Evolutionary conservation across 75 land plant species (phyloP).

Genomic region (Larix kaempferi): DNA sequence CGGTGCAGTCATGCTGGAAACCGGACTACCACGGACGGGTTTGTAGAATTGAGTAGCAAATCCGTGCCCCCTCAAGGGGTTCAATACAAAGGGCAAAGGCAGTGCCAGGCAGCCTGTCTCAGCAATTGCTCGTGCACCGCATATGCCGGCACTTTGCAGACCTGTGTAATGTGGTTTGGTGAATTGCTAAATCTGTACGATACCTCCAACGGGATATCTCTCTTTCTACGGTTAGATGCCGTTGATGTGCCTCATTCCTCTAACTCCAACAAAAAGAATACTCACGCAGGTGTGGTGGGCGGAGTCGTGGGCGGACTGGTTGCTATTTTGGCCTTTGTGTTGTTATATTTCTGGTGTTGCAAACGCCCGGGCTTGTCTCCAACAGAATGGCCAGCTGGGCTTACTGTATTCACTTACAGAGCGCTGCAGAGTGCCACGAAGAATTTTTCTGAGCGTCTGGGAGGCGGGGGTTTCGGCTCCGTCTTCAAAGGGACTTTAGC

Average conservation of each 20-base stretch:
- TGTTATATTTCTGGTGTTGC: neutral
- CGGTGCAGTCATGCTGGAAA: too few relatives aligned
- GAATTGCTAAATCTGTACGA: too few relatives aligned
- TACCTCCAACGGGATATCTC: neutral
- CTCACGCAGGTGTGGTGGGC: too few relatives aligned
- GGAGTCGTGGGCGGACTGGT: neutral
- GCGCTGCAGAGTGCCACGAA: slow-evolving; percentile 48
- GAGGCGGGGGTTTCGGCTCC: slow-evolving; percentile 66
- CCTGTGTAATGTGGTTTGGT: too few relatives aligned
- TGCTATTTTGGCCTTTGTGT: neutral
- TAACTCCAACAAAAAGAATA: neutral
- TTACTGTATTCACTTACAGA: slow-evolving; percentile 26
- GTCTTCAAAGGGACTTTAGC: slow-evolving; percentile 61
- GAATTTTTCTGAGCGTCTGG: slow-evolving; percentile 56
- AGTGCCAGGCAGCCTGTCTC: too few relatives aligned
- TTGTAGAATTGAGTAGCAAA: too few relatives aligned
- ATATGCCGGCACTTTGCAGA: too few relatives aligned
- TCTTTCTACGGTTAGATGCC: slow-evolving; percentile 9
- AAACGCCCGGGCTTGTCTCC: neutral
- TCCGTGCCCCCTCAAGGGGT: too few relatives aligned
- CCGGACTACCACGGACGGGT: too few relatives aligned
- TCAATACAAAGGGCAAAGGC: too few relatives aligned
- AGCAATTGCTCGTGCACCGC: too few relatives aligned
- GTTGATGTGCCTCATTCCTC: slow-evolving; percentile 1
- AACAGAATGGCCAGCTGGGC: neutral